Base-by-base conservation (phyloP, 148 eudicot species). In the Talinum fruticosum region DNA sequence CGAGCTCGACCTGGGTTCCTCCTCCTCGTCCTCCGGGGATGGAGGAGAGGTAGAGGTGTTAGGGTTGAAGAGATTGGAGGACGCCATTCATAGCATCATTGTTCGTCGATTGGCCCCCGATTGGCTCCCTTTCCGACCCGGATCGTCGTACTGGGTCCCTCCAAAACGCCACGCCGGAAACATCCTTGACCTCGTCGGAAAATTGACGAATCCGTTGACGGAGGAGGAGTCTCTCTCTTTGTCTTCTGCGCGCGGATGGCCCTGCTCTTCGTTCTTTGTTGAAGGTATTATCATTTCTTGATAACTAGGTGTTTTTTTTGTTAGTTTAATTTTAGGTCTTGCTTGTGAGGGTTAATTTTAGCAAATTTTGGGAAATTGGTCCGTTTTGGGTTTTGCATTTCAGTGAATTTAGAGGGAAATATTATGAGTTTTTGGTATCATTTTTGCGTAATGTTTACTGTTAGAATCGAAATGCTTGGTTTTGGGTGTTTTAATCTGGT, bases 91-190 rank as follows among this genome's bases (percentile, higher is more conserved):
- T 66, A 61, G 74, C 66, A 90, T 95, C 72, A 86, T 91, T 34
- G 96, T 87, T 1, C 87, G 87, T 0, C 88, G 97, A 8, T 86
- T 93, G 2, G 91, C 96, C 8, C 99, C 99, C 6, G 93, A 93
- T 79, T 95, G 99, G 99, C 89, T 95, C 28, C 93, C 94, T 8
- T 91, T 95, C 51, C 74, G 89, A 4, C 99, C 99, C 4, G 97
- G 99, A 0, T 86, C 89, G 4, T 91, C 97, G 0, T 95, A 88
- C 85, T 95, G 96, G 96, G 94, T 91, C 72, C 99, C 99, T 0
- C 94, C 97, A 0, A 38, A 66, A 0, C 80, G 66, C 6, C 65
- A 68, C 2, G 54, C 83, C 59, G 70, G 76, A 10, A 82, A 82
- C n/a, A 36, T 92, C 28, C 80, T 86, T 2, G 87, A 88, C 8